These are phyloP conservation scores for Fusarium domesticum DNA, from an alignment of 2,329 filamentous ascomycete genomes.

Conservation along the genomic window DNA sequence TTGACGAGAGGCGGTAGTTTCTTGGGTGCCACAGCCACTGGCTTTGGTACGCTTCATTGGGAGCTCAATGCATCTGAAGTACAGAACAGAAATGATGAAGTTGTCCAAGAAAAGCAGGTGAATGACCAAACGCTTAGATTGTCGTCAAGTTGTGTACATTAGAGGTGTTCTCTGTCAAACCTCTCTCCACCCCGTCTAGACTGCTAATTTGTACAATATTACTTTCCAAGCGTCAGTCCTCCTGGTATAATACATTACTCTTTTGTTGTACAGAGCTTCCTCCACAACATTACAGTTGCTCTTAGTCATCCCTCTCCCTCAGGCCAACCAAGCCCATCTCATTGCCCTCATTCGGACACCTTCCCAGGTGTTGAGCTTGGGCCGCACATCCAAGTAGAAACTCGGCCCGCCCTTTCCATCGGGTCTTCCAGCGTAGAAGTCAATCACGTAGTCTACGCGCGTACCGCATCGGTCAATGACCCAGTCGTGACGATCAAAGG, in stretches of 20 bases:
- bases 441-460: conserved; percentile 90
- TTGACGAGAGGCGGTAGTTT: too few species aligned
- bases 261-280: conserved; percentile 11
- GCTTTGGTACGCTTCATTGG: too few species aligned
- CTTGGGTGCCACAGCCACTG: too few species aligned
- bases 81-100: too few species aligned
- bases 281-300: too few species aligned
- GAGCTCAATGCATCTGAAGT: too few species aligned
- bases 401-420: conserved; percentile 44
- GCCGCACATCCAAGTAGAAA: conserved; percentile 66
- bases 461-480: conserved; percentile 87
- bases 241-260: conserved; percentile 23
- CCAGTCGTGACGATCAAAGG: conserved; percentile 98
- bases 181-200: conserved; percentile 1
- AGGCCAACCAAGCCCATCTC: conserved; percentile 50
- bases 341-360: conserved; percentile 63
- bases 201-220: conserved; percentile 22
- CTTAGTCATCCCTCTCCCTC: not conserved
- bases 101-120: too few species aligned
- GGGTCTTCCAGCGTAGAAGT: conserved; percentile 81
- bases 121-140: too few species aligned
- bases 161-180: conserved; percentile 21
- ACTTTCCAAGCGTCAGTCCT: conserved; percentile 23
- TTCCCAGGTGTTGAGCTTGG: conserved; percentile 66
- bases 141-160: conserved; percentile 13